These are phyloP conservation scores for Rosa lucieae DNA, from an alignment of 306 rosid genomes.

Conservation along the genomic window DNA sequence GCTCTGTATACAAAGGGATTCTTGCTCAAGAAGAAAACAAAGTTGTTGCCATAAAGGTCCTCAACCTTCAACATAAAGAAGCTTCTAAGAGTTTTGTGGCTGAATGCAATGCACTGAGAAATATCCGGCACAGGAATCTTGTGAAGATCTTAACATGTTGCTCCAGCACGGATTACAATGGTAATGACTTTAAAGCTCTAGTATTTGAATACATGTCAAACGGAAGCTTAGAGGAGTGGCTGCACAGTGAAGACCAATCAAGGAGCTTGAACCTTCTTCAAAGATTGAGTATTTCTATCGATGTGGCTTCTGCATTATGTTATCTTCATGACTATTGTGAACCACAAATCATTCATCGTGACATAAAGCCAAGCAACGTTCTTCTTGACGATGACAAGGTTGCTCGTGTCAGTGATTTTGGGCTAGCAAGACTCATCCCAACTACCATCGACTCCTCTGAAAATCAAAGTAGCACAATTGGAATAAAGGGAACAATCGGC, in stretches of 20 bases:
- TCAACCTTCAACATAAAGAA: too few species aligned
- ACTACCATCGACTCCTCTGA: neutral
- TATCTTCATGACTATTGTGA: slow-evolving; percentile 40
- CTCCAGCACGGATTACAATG: slow-evolving; percentile 26
- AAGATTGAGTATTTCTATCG: slow-evolving; percentile 27
- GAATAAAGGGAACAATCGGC: slow-evolving; percentile 26
- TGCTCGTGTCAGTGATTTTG: slow-evolving; percentile 42
- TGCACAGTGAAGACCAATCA: slow-evolving; percentile 13
- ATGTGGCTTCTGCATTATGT: slow-evolving; percentile 40
- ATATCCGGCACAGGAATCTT: too few species aligned
- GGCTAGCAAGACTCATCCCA: slow-evolving; percentile 33
- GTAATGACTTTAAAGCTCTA: slow-evolving; percentile 41
- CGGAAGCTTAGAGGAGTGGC: slow-evolving; percentile 39
- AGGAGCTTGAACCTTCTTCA: slow-evolving; percentile 28
- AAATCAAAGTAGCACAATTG: slow-evolving; percentile 22
- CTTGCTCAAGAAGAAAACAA: too few species aligned
- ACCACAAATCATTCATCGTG: slow-evolving; percentile 39
- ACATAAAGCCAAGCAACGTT: slow-evolving; percentile 43
- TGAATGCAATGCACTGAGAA: too few species aligned
- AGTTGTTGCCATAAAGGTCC: too few species aligned
- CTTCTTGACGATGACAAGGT: slow-evolving; percentile 39
- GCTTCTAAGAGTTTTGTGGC: too few species aligned
- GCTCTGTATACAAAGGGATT: too few species aligned
- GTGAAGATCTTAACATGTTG: slow-evolving; percentile 40
- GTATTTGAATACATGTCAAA: slow-evolving; percentile 42